Conservation (phyloP, 177 flowering plant species). For the Telopea speciosissima region DNA sequence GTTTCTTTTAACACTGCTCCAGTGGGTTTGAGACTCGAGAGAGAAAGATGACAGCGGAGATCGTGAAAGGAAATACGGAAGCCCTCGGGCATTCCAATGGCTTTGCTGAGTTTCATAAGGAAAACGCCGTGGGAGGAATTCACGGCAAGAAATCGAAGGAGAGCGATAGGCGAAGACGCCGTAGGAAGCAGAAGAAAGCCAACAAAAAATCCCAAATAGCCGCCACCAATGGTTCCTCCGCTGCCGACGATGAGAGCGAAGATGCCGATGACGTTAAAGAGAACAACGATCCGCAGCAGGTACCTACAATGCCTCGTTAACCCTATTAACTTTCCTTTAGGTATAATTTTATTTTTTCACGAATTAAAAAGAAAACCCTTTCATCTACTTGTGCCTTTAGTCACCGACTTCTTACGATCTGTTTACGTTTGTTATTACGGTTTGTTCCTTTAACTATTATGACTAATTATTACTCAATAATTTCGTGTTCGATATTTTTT, state of each 20-base stretch:
- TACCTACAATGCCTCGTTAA: constrained; percentile 7
- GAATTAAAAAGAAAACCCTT: background rate
- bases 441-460: too few relatives aligned
- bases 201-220: constrained; percentile 24
- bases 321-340: background rate
- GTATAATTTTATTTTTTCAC: background rate
- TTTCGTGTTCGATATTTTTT: too few relatives aligned
- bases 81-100: constrained; percentile 1
- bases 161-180: constrained; percentile 64
- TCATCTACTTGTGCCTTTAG: background rate
- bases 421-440: background rate
- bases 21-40: too few relatives aligned
- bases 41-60: constrained; percentile 32
- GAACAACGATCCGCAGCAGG: constrained; percentile 52
- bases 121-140: constrained; percentile 14
- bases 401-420: background rate
- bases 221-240: too few relatives aligned
- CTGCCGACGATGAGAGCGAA: constrained; percentile 18
- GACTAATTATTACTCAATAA: too few relatives aligned
- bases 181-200: constrained; percentile 87
- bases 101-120: constrained; percentile 20
- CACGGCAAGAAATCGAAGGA: constrained; percentile 49
- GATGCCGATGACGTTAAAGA: constrained; percentile 37
- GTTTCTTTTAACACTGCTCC: too few relatives aligned
- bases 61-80: background rate